Evolutionary conservation across 352 stramenopile species (phyloP).

Genomic region (Globisporangium apiculatum): DNA sequence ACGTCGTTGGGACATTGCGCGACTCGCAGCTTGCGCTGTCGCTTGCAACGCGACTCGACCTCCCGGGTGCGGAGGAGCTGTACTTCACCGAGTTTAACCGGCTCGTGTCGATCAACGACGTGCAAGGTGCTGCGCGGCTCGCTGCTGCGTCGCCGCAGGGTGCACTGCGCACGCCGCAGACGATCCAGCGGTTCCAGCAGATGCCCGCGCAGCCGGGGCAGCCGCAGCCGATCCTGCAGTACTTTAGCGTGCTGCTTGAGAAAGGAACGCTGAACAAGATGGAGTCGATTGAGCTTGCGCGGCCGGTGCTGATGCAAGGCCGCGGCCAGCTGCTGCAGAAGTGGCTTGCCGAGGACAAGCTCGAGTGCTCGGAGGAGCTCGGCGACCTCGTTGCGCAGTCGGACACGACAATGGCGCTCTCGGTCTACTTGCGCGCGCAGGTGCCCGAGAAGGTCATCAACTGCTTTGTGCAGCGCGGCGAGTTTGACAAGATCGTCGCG

Average conservation of each 20-base stretch:
- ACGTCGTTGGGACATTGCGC: constrained; percentile 97
- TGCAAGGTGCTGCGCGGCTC: constrained; percentile 85
- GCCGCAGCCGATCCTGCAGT: constrained; percentile 97
- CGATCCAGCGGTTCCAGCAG: constrained; percentile 98
- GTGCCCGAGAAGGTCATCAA: constrained; percentile 99
- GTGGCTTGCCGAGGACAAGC: constrained; percentile 99
- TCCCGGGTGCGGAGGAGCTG: constrained; percentile 97
- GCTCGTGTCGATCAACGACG: constrained; percentile 80
- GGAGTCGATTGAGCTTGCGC: constrained; percentile 98
- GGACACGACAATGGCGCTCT: constrained; percentile 98
- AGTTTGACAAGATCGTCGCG: constrained; percentile 99
- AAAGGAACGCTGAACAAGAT: constrained; percentile 98
- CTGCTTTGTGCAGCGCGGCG: constrained; percentile 97
- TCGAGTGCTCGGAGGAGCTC: constrained; percentile 96
- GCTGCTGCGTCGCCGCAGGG: constrained; percentile 86
- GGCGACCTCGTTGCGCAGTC: constrained; percentile 94
- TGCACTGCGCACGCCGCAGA: constrained; percentile 95
- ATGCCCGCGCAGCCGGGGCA: constrained; percentile 95
- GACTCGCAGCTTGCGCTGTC: constrained; percentile 96
- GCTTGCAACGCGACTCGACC: constrained; percentile 93
- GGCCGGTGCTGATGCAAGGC: constrained; percentile 96
- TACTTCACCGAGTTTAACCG: constrained; percentile 98
- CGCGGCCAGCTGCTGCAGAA: constrained; percentile 98
- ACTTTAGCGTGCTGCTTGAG: constrained; percentile 99
- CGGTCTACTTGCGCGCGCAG: constrained; percentile 96